Percentiles rank a stretch among this genome's conserved stretches.
Evolutionary conservation across 208 protist species (phyloP).

Genomic region (Wallacemonas sp.): DNA sequence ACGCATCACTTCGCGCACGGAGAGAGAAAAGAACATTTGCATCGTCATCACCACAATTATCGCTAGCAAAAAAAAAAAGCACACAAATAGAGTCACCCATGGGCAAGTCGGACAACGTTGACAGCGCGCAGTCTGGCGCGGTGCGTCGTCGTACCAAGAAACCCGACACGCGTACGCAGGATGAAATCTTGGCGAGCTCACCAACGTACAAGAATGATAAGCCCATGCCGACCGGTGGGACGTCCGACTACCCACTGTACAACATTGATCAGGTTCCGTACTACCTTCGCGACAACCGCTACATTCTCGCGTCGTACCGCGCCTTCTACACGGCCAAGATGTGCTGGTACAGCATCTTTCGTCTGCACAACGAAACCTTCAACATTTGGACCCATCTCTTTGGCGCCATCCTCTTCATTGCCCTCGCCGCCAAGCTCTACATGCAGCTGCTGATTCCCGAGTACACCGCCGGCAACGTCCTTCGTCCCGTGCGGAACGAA

Average conservation of each 20-base stretch:
- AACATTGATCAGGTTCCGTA: conserved; percentile 36
- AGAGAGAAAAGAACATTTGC: neutral
- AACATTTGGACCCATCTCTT: conserved; percentile 76
- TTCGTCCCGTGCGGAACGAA: conserved; percentile 6
- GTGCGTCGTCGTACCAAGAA: neutral
- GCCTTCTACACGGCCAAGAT: conserved; percentile 38
- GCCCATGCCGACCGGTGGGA: conserved; percentile 10
- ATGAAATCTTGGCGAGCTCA: conserved; percentile 17
- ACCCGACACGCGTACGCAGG: conserved; percentile 16
- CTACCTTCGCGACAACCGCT: conserved; percentile 43
- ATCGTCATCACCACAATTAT: neutral
- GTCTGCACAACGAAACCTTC: conserved; percentile 72
- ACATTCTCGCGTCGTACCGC: conserved; percentile 47
- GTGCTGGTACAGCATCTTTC: conserved; percentile 43
- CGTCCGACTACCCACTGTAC: conserved; percentile 32
- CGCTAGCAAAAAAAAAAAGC: neutral
- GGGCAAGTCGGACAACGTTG: neutral
- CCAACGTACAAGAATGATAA: conserved; percentile 17
- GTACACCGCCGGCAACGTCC: conserved; percentile 18
- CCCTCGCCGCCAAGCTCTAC: conserved; percentile 35
- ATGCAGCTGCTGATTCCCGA: conserved; percentile 26
- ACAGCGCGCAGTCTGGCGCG: neutral
- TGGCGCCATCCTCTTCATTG: conserved; percentile 36
- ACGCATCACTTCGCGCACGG: neutral
- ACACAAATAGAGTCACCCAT: neutral